Evolutionary conservation across 352 stramenopile species (phyloP), one percentile per base, ranked within the genome.

Genomic region (Phytopythium delawarense): DNA sequence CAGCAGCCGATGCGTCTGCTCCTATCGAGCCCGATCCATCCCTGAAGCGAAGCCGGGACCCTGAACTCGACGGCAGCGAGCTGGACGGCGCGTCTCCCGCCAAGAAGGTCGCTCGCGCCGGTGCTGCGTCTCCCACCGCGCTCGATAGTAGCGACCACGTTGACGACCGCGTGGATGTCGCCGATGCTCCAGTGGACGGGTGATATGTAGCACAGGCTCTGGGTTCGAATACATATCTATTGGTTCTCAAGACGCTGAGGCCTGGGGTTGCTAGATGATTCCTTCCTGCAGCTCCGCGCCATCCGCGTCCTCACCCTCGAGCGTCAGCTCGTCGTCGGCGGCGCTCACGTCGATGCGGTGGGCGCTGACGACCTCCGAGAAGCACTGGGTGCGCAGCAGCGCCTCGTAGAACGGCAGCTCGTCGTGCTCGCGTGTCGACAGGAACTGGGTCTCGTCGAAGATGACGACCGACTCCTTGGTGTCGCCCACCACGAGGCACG

Each of bases 381-480:
- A 94, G 59, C 81, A 91, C 66, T 94, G 86, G 20, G 86, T 82
- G 11, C 86, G 81, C 55, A 94, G 68, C 2, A 94, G 68, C 39
- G 78, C 71, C 35, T 82, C 64, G 64, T 89, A 89, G 65, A 92
- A 94, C 7, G 66, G 63, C 57, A 71, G 61, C 48, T 92, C 86
- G 53, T 87, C 73, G 0, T 76, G 69, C 6, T 74, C 70, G 49
- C 78, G 78, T 34, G 79, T 83, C 20, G 83, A 73, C 32, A 92
- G 72, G 57, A 94, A 94, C 67, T 94, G 79, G 7, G 70, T 90
- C 67, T 94, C 86, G 52, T 94, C 86, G 52, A 94, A 94, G 56
- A 94, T 94, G 42, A 94, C 84, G 21, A 94, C 86, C 4, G 84
- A 94, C 64, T 94, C 86, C 45, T 87, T 91, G 46, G 84, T 91